phyloP scores from a whole-genome alignment of 2,329 filamentous ascomycete species.

The Cladophialophora exuberans region DNA sequence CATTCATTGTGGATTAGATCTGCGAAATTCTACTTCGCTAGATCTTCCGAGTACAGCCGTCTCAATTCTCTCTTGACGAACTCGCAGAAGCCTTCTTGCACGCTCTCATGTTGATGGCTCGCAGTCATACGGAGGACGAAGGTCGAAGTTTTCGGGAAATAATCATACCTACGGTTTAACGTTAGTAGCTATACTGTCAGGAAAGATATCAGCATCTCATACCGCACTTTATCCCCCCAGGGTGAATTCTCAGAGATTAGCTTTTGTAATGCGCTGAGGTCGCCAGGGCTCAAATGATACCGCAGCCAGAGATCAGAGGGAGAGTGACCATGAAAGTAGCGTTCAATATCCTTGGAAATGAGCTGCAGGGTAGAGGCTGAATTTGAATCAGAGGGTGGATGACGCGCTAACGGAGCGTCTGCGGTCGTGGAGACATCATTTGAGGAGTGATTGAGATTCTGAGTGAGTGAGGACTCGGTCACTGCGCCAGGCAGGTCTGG shows the following conservation, averaged over 20 bases:
- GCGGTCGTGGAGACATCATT: no score
- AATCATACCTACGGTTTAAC: background rate
- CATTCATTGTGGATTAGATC: background rate
- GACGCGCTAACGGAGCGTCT: background rate
- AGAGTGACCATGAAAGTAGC: constrained; percentile 1
- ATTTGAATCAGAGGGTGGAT: background rate
- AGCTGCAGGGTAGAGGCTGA: background rate
- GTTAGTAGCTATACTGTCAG: background rate
- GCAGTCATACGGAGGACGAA: background rate
- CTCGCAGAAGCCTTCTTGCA: background rate
- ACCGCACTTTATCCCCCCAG: constrained; percentile 4
- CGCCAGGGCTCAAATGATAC: background rate
- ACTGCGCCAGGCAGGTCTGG: no score
- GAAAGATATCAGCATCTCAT: background rate
- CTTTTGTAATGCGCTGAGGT: background rate
- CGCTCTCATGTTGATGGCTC: background rate
- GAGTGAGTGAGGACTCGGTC: no score
- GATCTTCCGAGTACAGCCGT: background rate
- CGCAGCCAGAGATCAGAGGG: background rate
- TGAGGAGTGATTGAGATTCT: no score
- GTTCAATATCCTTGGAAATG: constrained; percentile 2
- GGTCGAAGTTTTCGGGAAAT: constrained; percentile 4
- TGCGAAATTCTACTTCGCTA: no score
- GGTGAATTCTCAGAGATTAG: background rate
- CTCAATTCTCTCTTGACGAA: background rate